Evolutionary conservation across 352 stramenopile genomes (phyloP).

Genomic region (Globisporangium perplexum): DNA sequence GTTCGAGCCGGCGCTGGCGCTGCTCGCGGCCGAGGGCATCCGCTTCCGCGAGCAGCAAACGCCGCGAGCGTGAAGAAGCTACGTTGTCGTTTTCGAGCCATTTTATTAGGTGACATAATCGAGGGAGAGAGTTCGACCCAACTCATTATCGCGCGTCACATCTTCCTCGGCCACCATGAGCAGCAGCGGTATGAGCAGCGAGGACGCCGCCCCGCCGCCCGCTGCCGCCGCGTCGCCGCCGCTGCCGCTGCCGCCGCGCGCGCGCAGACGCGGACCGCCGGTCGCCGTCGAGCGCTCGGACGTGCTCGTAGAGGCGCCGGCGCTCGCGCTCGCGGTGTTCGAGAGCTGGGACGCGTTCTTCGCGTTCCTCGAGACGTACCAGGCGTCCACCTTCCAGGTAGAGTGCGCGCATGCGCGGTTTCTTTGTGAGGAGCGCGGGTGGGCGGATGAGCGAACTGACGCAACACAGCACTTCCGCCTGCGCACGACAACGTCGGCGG

Average conservation of each 20-base stretch:
- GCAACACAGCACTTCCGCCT: constrained; percentile 1
- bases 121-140: no score
- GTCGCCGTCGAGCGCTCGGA: background rate
- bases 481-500: constrained; percentile 4
- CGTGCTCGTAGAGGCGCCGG: constrained; percentile 1
- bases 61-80: background rate
- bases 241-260: background rate
- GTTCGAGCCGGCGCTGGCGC: constrained; percentile 41
- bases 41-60: constrained; percentile 22
- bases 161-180: no score
- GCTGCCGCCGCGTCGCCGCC: no score
- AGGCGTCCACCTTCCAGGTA: constrained; percentile 1
- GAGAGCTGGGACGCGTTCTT: constrained; percentile 6
- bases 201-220: background rate
- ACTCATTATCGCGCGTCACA: no score
- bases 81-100: background rate
- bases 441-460: background rate
- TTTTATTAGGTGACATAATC: no score
- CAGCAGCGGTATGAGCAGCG: background rate
- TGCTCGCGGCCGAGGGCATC: constrained; percentile 42
- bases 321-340: background rate
- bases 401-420: background rate
- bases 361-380: background rate
- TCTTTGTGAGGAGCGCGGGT: no score
- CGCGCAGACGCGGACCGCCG: background rate